Percentiles rank a stretch among this genome's conserved stretches.
Conservation (phyloP, 306 rosid genomes). For the Fagus sylvatica region DNA sequence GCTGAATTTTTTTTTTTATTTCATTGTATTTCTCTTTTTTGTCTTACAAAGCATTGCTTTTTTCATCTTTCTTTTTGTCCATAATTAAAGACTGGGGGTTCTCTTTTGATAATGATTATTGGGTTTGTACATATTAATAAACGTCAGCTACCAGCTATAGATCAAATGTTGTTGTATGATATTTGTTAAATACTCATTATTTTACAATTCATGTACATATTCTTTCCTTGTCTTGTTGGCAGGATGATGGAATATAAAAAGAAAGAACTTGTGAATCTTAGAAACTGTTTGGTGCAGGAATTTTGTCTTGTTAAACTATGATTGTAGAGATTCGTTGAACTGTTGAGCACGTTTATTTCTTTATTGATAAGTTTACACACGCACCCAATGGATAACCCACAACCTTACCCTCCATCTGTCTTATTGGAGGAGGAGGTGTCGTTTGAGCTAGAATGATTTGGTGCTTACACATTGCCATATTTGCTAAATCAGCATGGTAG, state of each 20-base stretch:
- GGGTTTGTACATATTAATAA: conserved; percentile 37
- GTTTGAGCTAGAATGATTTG: too few relatives aligned
- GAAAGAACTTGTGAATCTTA: not conserved
- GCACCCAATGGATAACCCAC: too few relatives aligned
- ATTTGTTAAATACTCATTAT: not conserved
- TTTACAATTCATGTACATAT: not conserved
- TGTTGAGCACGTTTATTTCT: not conserved
- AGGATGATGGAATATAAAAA: not conserved
- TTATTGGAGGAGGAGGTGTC: too few relatives aligned
- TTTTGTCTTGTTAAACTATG: not conserved
- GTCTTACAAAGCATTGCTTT: conserved; percentile 3
- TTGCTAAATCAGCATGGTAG: too few relatives aligned
- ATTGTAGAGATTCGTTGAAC: not conserved
- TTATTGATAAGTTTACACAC: too few relatives aligned
- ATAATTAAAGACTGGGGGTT: not conserved
- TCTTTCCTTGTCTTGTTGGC: not conserved
- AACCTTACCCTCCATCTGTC: too few relatives aligned
- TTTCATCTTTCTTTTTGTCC: not conserved
- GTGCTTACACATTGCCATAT: too few relatives aligned
- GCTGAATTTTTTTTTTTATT: conserved; percentile 35
- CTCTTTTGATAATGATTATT: conserved; percentile 9
- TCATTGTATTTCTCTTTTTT: not conserved
- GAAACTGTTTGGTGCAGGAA: not conserved
- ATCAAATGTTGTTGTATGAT: not conserved
- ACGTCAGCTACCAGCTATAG: not conserved